phyloP scores from a whole-genome alignment of 1,139 yeast genomes.

The Taphrina communis region DNA sequence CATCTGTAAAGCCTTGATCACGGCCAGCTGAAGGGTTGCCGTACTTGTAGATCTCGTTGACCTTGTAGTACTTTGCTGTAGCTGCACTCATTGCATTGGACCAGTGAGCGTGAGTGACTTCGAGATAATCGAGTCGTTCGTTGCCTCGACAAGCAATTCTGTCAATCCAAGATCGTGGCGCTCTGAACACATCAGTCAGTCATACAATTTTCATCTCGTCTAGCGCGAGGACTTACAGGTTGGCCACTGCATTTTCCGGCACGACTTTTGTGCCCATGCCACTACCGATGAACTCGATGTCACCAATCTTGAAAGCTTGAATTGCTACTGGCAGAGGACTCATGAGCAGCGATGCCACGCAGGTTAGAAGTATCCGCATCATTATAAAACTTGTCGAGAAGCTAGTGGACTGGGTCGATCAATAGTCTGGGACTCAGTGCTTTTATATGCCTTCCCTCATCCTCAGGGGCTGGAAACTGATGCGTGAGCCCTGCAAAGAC shows the following conservation, averaged over 20 bases:
- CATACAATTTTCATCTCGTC: background rate
- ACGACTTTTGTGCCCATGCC: background rate
- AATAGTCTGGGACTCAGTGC: background rate
- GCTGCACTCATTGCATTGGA: background rate
- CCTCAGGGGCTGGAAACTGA: too few species aligned
- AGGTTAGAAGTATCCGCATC: too few species aligned
- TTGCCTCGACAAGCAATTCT: background rate
- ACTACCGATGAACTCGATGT: background rate
- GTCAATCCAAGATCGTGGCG: background rate
- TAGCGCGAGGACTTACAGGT: background rate
- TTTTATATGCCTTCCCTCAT: too few species aligned
- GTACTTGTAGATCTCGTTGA: background rate
- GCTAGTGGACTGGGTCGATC: background rate
- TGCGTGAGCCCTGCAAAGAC: too few species aligned
- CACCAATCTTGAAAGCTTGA: background rate
- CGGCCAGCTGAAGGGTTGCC: background rate
- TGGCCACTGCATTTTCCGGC: background rate
- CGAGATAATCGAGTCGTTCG: background rate
- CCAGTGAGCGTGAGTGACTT: conserved; percentile 3
- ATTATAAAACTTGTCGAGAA: background rate
- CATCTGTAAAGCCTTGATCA: background rate
- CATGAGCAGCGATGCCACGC: background rate
- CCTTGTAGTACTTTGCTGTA: background rate
- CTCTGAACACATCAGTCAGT: background rate
- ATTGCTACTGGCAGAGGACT: background rate